phyloP scores from a whole-genome alignment of 2,329 filamentous ascomycete species.

The Kalmusia sp. region DNA sequence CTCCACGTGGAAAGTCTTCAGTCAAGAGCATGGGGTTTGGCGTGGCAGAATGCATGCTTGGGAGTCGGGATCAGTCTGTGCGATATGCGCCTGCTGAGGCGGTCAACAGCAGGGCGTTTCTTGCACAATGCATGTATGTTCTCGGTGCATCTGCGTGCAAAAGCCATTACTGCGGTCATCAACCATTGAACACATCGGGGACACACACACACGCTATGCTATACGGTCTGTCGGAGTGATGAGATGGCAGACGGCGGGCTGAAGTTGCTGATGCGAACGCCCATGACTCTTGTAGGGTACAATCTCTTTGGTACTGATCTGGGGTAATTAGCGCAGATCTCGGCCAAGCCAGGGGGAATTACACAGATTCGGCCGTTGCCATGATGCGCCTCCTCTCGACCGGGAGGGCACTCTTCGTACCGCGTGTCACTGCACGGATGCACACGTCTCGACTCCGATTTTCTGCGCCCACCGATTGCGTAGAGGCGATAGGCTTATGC shows the following conservation, averaged over 20 bases:
- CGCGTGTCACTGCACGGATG: not conserved
- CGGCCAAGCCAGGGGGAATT: not conserved
- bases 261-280: not conserved
- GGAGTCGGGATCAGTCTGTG: not conserved
- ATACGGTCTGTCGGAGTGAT: not conserved
- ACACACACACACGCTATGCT: not conserved
- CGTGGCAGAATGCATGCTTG: not conserved
- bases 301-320: not conserved
- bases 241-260: not conserved
- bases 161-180: not conserved
- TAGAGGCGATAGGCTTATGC: not conserved
- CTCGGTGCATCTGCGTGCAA: no score
- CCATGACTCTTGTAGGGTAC: not conserved
- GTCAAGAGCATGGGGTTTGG: not conserved
- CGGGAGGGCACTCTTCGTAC: no score
- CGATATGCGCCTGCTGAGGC: not conserved
- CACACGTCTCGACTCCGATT: not conserved
- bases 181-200: not conserved
- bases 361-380: not conserved
- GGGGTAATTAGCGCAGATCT: not conserved
- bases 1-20: conserved; percentile 6
- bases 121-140: no score
- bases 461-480: no score
- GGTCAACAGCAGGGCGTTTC: not conserved
- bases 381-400: no score